These are phyloP conservation scores for Solanum pennellii DNA, from an alignment of 257 asterid species.

Conservation along the genomic window DNA sequence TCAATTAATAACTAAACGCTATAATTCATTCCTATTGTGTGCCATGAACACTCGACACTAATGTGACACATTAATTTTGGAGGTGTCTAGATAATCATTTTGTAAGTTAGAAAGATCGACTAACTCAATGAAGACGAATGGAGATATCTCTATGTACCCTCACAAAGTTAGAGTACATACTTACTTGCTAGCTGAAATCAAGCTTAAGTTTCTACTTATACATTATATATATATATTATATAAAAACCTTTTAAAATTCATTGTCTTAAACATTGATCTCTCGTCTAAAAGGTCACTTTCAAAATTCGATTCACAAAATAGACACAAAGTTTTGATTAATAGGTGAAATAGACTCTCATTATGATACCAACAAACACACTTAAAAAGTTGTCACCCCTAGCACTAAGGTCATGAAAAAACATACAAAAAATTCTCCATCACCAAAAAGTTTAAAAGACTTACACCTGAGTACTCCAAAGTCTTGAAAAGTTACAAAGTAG, in stretches of 20 bases:
- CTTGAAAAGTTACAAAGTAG: not conserved
- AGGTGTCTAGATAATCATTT: too few relatives aligned
- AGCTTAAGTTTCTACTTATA: not conserved
- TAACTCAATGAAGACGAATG: too few relatives aligned
- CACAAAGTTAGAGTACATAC: not conserved
- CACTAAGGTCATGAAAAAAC: not conserved
- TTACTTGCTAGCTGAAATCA: not conserved
- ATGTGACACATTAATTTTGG: not conserved
- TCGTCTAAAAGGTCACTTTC: not conserved
- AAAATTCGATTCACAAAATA: not conserved
- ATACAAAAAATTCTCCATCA: not conserved
- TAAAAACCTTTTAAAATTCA: not conserved
- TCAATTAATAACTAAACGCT: too few relatives aligned
- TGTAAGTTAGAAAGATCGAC: not conserved
- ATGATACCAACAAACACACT: not conserved
- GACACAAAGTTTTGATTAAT: not conserved
- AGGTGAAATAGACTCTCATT: not conserved
- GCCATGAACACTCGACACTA: not conserved
- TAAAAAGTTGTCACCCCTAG: not conserved
- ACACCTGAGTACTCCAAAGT: not conserved
- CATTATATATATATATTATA: too few relatives aligned
- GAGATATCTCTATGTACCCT: not conserved
- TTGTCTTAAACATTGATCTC: too few relatives aligned
- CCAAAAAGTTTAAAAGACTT: not conserved
- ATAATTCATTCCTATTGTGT: not conserved